Base-by-base conservation (phyloP, 2,329 filamentous ascomycete species). In the Gyromitra esculenta region DNA sequence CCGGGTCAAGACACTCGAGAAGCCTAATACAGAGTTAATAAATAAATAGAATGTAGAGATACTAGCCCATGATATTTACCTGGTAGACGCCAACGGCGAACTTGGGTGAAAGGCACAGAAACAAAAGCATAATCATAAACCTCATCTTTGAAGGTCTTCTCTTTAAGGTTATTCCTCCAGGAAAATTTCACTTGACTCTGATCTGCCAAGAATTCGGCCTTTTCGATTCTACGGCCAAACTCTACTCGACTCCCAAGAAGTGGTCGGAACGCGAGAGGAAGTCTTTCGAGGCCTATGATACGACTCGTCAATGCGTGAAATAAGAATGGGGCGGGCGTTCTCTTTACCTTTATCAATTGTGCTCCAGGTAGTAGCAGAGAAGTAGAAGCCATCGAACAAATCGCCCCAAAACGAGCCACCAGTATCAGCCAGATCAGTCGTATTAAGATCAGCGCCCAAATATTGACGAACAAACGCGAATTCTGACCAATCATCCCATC, bases 111-210 rank as follows among this genome's bases (percentile, higher is more conserved):
- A 0, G 90, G 90, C 0, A 87, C 87, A 0, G 89, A 85, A 5
- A 92, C 85, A n/a, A 92, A 84, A 37, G 89, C 87, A 81, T 92
- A 92, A 83, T 92, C 90, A 80, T 88, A 91, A 1, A 86, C 85
- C 35, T 86, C 84, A 57, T 84, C 86, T 64, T 88, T 76, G 81
- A 86, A 83, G 77, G 80, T 79, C 21, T 79, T 71, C 45, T 83
- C 82, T 60, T 81, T 85, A 79, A 83, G 84, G 54, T 85, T 83
- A 75, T 84, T 77, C 73, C 87, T 86, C 87, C 88, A 91, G 25
- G 87, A 85, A 1, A 92, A 84, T 0, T 86, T 87, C 5, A 92
- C 85, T 71, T 88, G 88, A 15, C 86, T 81, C 0, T 84, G 85
- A 0, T 83, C 83, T 1, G 86, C 84, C 71, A 88, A 84, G 82